These are phyloP conservation scores for Gentiana straminea DNA, from an alignment of 257 asterid species.

Conservation along the genomic window DNA sequence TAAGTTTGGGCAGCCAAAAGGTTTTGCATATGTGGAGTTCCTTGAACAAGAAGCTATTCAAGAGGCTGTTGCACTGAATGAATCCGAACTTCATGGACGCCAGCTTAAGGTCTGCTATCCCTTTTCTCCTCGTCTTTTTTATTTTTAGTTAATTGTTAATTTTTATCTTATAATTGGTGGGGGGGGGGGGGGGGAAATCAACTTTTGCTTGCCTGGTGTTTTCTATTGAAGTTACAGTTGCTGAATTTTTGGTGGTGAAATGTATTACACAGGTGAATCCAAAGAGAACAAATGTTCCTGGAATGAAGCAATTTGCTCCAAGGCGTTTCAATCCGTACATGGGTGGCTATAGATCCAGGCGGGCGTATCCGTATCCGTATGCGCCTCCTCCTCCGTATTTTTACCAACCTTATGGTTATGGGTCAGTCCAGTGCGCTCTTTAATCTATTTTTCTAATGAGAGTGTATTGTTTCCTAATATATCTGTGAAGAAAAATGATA, in stretches of 20 bases:
- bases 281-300: slow-evolving; percentile 93
- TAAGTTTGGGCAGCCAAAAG: slow-evolving; percentile 97
- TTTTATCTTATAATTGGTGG: too few species aligned
- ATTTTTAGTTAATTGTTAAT: too few species aligned
- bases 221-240: too few species aligned
- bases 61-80: slow-evolving; percentile 80
- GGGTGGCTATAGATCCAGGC: slow-evolving; percentile 44
- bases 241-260: not conserved
- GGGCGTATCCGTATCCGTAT: slow-evolving; percentile 37
- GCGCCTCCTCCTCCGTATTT: slow-evolving; percentile 43
- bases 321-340: slow-evolving; percentile 58
- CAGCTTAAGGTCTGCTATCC: slow-evolving; percentile 58
- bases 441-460: not conserved
- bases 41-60: slow-evolving; percentile 78
- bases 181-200: too few species aligned
- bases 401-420: slow-evolving; percentile 78
- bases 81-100: slow-evolving; percentile 94
- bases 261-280: slow-evolving; percentile 47
- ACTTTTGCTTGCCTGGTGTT: too few species aligned
- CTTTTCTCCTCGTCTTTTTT: not conserved
- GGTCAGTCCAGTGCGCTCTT: slow-evolving; percentile 23
- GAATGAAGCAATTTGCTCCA: slow-evolving; percentile 78
- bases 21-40: slow-evolving; percentile 93
- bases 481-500: too few species aligned
- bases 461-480: too few species aligned